A percentile compares a stretch with the other conserved stretches of the same genome.
These are phyloP conservation scores for Clathrospora elynae DNA, from an alignment of 2,329 filamentous ascomycete species.

Conservation along the genomic window DNA sequence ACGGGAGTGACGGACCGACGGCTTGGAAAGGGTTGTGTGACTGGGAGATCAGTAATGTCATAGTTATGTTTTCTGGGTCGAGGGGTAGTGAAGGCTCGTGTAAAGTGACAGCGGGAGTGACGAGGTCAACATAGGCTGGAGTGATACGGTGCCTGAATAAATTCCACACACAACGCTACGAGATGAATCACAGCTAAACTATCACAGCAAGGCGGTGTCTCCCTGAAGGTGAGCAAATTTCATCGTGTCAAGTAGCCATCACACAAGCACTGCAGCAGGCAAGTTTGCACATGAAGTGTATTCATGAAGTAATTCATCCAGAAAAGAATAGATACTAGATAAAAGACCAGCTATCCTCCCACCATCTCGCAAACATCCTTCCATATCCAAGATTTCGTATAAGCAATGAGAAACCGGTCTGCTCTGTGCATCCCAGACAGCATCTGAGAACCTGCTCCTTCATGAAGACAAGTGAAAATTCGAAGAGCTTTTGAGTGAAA, in stretches of 20 bases:
- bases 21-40: not conserved
- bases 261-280: not conserved
- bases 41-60: not conserved
- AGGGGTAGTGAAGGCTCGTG: not conserved
- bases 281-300: not conserved
- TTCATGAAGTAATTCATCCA: not conserved
- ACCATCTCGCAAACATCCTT: constrained; percentile 5
- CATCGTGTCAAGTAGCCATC: no score
- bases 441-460: not conserved
- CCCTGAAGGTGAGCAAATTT: no score
- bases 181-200: no score
- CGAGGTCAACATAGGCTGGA: no score
- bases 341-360: constrained; percentile 14
- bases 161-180: no score
- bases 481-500: constrained; percentile 11
- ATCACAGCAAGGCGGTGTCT: no score
- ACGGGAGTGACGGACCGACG: not conserved
- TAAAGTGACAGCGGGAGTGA: no score
- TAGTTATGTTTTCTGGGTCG: not conserved
- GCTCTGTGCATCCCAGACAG: constrained; percentile 7
- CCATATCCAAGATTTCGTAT: not conserved
- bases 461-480: not conserved
- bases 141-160: no score
- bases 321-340: constrained; percentile 3
- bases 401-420: constrained; percentile 9